Conservation (phyloP, 371 early-diverging fungal species). For the Mucor irregularis region DNA sequence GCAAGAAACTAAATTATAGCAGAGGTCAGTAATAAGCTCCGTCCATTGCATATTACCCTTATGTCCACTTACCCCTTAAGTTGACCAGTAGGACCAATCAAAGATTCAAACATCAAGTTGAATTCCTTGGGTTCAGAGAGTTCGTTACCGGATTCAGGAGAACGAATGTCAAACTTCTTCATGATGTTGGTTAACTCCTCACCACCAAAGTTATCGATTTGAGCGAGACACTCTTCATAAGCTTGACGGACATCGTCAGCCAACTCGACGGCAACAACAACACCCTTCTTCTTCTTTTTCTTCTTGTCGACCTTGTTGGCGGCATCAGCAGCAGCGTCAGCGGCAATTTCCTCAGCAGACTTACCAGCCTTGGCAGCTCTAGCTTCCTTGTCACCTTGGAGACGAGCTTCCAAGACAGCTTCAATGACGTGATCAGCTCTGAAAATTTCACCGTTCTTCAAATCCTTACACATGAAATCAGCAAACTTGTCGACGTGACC, state of each 20-base stretch:
- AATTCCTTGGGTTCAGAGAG: slow-evolving; percentile 93
- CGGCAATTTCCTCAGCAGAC: slow-evolving; percentile 29
- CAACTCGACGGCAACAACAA: slow-evolving; percentile 65
- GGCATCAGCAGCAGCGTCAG: slow-evolving; percentile 43
- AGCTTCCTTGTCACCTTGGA: slow-evolving; percentile 81
- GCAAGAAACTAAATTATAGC: slow-evolving; percentile 69
- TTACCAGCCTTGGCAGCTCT: slow-evolving; percentile 59
- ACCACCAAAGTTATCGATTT: slow-evolving; percentile 93
- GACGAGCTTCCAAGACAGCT: slow-evolving; percentile 86
- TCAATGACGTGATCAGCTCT: slow-evolving; percentile 99
- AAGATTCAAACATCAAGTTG: slow-evolving; percentile 99
- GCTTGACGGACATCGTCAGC: slow-evolving; percentile 64
- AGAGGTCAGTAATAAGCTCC: no score
- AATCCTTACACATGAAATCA: slow-evolving; percentile 98
- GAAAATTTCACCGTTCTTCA: slow-evolving; percentile 93
- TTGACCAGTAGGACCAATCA: slow-evolving; percentile 98
- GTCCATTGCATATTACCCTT: no score
- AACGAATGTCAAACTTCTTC: slow-evolving; percentile 83
- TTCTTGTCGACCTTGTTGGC: slow-evolving; percentile 67
- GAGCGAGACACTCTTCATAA: slow-evolving; percentile 86
- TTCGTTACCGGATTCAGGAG: slow-evolving; percentile 91
- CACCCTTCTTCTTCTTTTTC: slow-evolving; percentile 70
- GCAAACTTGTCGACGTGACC: slow-evolving; percentile 99
- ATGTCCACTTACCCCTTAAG: slow-evolving; percentile 71
- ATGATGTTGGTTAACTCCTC: slow-evolving; percentile 90